Base-by-base conservation (phyloP, 192 early-diverging fungal species). In the Coemansia sp. region DNA sequence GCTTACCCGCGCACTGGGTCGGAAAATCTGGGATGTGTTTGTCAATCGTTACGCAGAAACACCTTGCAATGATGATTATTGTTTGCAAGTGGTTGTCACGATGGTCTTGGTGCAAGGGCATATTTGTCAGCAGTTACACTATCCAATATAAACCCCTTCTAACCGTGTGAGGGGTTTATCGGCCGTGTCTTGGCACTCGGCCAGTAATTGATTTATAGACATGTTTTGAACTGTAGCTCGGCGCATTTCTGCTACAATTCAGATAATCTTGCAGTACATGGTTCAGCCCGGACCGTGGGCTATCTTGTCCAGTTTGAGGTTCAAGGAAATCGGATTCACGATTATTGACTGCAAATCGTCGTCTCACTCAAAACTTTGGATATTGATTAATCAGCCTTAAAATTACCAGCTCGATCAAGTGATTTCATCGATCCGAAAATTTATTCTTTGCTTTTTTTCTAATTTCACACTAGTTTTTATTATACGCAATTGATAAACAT, bases 401-500 rank as follows among this genome's bases (percentile, higher is more conserved):
- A 31, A 31, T 31, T 8, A 31, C 28, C 28, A 31, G 28, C 5
- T 5, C 6, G 28, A 31, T 31, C 28, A 31, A 31, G 28, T 31
- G 28, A 31, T 31, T 31, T 31, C 6, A 31, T 1, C 28, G 28
- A 31, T 31, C 28, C 6, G 28, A 31, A 31, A 31, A 31, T 31
- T 31, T 31, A 31, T 31, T 31, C 6, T 31, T 31, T 6, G 6
- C 5, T 58, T 60, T 19, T 60, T 53, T 49, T 48, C 20, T 44
- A 12, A 40, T 52, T 52, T 20, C 6, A 14, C 25, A 52, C 9
- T 25, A 52, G 21, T 52, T 52, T 52, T 31, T 31, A 31, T 31
- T 31, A 31, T 31, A 31, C 5, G 28, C 28, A 31, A 31, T 31
- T 31, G 28, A 31, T 31, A 31, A 7, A 31, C 28, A 78, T 78